Conservation (phyloP, 139 green algal species). For the Micractinium sp. region DNA sequence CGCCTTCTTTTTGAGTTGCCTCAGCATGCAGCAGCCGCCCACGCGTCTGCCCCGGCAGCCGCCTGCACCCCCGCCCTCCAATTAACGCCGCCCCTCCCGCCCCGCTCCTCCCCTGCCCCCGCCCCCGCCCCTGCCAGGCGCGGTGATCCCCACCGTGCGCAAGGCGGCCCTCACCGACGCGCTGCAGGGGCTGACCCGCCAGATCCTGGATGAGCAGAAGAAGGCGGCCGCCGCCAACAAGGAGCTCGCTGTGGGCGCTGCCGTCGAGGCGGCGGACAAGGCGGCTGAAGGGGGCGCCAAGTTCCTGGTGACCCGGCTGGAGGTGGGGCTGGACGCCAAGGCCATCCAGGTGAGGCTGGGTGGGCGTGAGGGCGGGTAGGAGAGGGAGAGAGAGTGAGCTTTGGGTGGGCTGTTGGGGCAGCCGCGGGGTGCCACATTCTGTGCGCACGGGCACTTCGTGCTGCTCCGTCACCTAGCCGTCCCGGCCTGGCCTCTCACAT, state of each 20-base stretch:
- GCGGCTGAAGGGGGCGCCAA: slow-evolving; percentile 35
- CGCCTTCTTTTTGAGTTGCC: no score
- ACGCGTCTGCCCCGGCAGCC: no score
- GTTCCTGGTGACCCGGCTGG: slow-evolving; percentile 53
- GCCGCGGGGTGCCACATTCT: not conserved
- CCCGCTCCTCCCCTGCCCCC: no score
- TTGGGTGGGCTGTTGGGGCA: no score
- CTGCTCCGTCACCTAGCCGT: not conserved
- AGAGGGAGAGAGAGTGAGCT: no score
- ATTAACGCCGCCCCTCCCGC: no score
- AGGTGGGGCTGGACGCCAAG: slow-evolving; percentile 78
- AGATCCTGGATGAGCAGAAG: slow-evolving; percentile 81
- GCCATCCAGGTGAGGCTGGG: slow-evolving; percentile 50
- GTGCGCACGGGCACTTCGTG: not conserved
- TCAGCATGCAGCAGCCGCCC: no score
- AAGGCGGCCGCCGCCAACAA: slow-evolving; percentile 78
- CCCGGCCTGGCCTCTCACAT: not conserved
- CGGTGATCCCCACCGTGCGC: slow-evolving; percentile 68
- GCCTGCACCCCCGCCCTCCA: no score
- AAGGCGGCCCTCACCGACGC: slow-evolving; percentile 81
- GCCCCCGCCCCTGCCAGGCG: no score
- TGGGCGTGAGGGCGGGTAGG: no score
- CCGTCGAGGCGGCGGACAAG: slow-evolving; percentile 36
- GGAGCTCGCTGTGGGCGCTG: slow-evolving; percentile 53
- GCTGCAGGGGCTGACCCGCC: slow-evolving; percentile 68